Evolutionary conservation across 352 stramenopile genomes (phyloP), one percentile per base, ranked within the genome.

Genomic region (Globisporangium rhizosaccharum): DNA sequence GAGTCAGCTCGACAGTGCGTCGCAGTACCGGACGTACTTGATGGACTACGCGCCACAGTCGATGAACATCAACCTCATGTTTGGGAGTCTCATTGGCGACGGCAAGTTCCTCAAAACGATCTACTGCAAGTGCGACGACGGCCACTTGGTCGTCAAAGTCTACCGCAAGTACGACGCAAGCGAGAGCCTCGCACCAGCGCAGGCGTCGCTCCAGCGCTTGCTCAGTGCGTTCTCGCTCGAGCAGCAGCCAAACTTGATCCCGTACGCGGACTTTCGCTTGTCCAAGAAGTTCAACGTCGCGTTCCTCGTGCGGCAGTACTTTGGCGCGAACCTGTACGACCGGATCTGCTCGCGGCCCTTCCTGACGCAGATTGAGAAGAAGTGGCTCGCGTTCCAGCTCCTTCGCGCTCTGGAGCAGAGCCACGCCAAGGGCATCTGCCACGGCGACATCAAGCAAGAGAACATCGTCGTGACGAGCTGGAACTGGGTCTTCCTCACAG

Each of bases 381-480:
- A 97, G 39, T 99, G 96, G 94, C 97, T 99, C 46, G 82, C 91
- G 7, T 98, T 98, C 73, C 97, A 99, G 72, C 81, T 99, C 53
- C 66, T 99, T 2, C 73, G 86, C 50, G 96, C 96, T 18, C 69
- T 99, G 11, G 88, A 98, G 59, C 88, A 97, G 64, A 91, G 94
- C 49, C 96, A 99, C 66, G 71, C 77, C 17, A 93, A 88, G 26
- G 89, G 87, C 1, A 89, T 99, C 33, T 96, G 89, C 57, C 97
- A 99, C 68, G 97, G 97, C 51, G 96, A 99, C 67, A 92, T 99
- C 53, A 99, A 98, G 59, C 91, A 96, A 54, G 96, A 99, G 69
- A 99, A 99, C 78, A 86, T 99, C 65, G 96, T 98, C 67, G 79
- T 99, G n/a, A 99, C 97, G 11, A 97, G 83, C 59, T 99, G 93